Evolutionary conservation across 2,329 filamentous ascomycete genomes (phyloP), one percentile per base, ranked within the genome.

Genomic region (Xylaria sp.): DNA sequence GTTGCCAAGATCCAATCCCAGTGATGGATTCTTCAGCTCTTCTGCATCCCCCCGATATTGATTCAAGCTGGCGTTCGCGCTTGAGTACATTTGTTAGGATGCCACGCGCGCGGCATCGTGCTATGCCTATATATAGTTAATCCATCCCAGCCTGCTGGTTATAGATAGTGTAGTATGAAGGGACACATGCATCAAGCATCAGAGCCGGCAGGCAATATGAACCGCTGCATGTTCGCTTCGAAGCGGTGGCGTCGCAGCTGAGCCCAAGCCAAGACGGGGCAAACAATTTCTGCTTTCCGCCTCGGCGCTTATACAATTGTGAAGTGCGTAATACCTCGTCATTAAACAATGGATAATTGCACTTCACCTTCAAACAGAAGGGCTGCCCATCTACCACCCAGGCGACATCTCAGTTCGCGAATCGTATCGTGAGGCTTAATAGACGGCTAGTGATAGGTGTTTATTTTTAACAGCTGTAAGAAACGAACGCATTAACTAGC

Each of bases 1-100:
- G n/a, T 28, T 33, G 59, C 39, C 23, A 64, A 63, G 60, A 20
- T 6, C 65, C 55, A 59, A 64, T 64, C 48, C 54, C 9, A 8
- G 60, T 31, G 39, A 55, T 31, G 28, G 65, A 55, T 31, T 33
- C 6, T 64, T 67, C 65, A 67, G 65, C 65, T 39, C 54, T 43
- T 60, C 43, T 63, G 59, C 54, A 63, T 23, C 13, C 28, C 59
- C 65, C 60, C 58, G 20, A 31, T 15, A 7, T 12, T 36, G 23
- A 64, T 23, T 46, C 43, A 13, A 5, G 25, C 20, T 39, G 43
- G 51, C 54, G 54, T 43, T 39, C 33, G 18, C 31, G 41, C 12
- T 20, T 12, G 9, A 48, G 31, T 41, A 4, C n/a, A 12, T 28
- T 57, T 33, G 10, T 10, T 52, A 13, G 25, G 12, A 15, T 18